Evolutionary conservation across 2,329 filamentous ascomycete species (phyloP).

Genomic region (Cladophialophora bantiana): DNA sequence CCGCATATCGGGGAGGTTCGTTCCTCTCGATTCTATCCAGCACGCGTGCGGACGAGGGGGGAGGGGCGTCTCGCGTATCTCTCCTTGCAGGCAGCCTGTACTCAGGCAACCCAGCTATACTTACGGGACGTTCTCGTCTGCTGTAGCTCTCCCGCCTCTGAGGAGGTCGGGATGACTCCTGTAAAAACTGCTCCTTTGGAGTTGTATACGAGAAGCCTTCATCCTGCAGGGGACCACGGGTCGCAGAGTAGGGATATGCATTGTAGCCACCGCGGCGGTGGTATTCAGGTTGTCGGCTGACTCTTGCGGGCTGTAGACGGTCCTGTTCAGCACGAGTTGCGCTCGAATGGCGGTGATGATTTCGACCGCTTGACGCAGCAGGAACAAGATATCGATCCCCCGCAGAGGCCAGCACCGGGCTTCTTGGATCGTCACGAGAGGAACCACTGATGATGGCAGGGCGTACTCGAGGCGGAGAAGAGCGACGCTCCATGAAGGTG

Average conservation of each 20-base stretch:
- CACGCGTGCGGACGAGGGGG: conserved; percentile 36
- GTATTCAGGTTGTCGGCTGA: conserved; percentile 33
- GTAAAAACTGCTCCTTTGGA: conserved; percentile 55
- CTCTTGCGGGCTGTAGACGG: conserved; percentile 28
- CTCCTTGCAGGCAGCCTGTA: conserved; percentile 34
- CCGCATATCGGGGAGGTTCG: conserved; percentile 19
- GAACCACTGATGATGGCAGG: conserved; percentile 34
- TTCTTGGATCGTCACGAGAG: conserved; percentile 34
- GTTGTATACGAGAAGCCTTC: conserved; percentile 55
- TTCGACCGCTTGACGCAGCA: conserved; percentile 24
- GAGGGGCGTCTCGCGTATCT: conserved; percentile 32
- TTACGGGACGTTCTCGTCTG: conserved; percentile 40
- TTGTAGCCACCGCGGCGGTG: conserved; percentile 38
- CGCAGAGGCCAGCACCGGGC: conserved; percentile 21
- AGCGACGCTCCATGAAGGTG: conserved; percentile 30
- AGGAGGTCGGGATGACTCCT: conserved; percentile 45
- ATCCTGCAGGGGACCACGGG: conserved; percentile 30
- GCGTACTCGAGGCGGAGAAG: conserved; percentile 39
- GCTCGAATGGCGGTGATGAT: conserved; percentile 39
- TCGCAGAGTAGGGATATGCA: conserved; percentile 23
- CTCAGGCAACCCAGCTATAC: conserved; percentile 35
- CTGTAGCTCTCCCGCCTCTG: conserved; percentile 45
- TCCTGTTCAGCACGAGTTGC: conserved; percentile 37
- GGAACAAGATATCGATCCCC: conserved; percentile 39
- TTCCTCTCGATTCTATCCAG: conserved; percentile 38